These are phyloP conservation scores for Bisporella sp. DNA, from an alignment of 2,329 filamentous ascomycete species.

Conservation along the genomic window DNA sequence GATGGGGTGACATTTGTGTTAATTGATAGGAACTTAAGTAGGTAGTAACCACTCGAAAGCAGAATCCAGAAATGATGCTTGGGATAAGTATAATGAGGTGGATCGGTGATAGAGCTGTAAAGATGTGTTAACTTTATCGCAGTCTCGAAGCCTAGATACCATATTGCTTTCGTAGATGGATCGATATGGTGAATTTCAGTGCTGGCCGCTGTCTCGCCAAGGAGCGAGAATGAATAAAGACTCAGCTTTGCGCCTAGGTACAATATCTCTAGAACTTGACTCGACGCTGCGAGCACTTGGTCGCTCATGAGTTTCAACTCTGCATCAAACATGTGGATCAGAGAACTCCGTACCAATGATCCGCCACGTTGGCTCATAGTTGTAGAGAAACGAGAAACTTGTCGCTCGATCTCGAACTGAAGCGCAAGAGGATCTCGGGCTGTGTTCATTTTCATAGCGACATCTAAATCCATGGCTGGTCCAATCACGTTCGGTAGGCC, in stretches of 20 bases:
- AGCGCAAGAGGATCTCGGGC: background rate
- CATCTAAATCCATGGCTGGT: constrained; percentile 2
- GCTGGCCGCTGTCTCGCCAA: constrained; percentile 1
- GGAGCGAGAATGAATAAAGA: constrained; percentile 1
- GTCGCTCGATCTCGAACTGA: constrained; percentile 3
- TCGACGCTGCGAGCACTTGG: background rate
- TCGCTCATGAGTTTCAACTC: background rate
- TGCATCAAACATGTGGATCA: constrained; percentile 1
- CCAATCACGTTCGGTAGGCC: constrained; percentile 1
- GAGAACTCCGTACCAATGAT: background rate
- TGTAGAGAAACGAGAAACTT: constrained; percentile 1
- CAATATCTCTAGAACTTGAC: background rate
- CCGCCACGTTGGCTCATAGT: constrained; percentile 1
- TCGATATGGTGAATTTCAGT: background rate
- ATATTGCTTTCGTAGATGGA: background rate
- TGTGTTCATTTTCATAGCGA: background rate
- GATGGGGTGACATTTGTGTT: background rate
- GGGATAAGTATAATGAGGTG: background rate
- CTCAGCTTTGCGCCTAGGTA: background rate
- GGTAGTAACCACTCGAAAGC: background rate
- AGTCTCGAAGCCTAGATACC: constrained; percentile 2
- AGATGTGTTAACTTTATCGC: background rate
- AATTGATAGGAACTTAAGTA: constrained; percentile 2
- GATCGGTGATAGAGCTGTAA: background rate
- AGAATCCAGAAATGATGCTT: constrained; percentile 3